Evolutionary conservation across 2,329 filamentous ascomycete genomes (phyloP).

Genomic region (Claviceps humidiphila): DNA sequence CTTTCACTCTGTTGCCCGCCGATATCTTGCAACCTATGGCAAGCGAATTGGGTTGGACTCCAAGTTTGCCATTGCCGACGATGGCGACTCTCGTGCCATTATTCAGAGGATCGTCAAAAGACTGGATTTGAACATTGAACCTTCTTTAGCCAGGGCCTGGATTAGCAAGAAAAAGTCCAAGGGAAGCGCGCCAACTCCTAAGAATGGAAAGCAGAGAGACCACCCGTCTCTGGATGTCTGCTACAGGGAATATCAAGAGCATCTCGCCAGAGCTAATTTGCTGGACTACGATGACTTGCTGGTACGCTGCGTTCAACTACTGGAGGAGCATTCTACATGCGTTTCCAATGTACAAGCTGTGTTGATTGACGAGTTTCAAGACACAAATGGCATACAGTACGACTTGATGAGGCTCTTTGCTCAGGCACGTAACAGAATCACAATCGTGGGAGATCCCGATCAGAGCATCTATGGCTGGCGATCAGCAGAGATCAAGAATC

Average conservation of each 20-base stretch:
- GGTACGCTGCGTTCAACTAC: constrained; percentile 66
- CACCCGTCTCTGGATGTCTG: constrained; percentile 50
- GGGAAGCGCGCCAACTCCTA: constrained; percentile 32
- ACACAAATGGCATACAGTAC: constrained; percentile 91
- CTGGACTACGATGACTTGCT: constrained; percentile 93
- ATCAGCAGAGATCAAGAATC: constrained; percentile 81
- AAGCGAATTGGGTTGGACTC: constrained; percentile 67
- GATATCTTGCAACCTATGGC: constrained; percentile 76
- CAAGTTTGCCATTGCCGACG: constrained; percentile 85
- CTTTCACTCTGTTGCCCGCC: constrained; percentile 82
- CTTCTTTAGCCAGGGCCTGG: constrained; percentile 54
- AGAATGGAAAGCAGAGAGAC: constrained; percentile 23
- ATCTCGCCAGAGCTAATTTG: constrained; percentile 62
- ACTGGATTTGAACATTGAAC: constrained; percentile 54
- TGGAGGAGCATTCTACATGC: constrained; percentile 60
- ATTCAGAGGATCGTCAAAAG: constrained; percentile 73
- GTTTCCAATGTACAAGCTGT: constrained; percentile 84
- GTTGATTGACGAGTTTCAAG: constrained; percentile 93
- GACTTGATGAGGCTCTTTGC: constrained; percentile 86
- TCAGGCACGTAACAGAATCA: constrained; percentile 59
- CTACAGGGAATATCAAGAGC: constrained; percentile 65
- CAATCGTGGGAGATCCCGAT: constrained; percentile 90
- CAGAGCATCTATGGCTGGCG: constrained; percentile 97
- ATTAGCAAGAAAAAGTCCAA: constrained; percentile 59
- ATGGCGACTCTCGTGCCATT: constrained; percentile 64